Evolutionary conservation across 2,329 filamentous ascomycete species (phyloP), one percentile per base, ranked within the genome.

Genomic region (Graphilbum fragrans): DNA sequence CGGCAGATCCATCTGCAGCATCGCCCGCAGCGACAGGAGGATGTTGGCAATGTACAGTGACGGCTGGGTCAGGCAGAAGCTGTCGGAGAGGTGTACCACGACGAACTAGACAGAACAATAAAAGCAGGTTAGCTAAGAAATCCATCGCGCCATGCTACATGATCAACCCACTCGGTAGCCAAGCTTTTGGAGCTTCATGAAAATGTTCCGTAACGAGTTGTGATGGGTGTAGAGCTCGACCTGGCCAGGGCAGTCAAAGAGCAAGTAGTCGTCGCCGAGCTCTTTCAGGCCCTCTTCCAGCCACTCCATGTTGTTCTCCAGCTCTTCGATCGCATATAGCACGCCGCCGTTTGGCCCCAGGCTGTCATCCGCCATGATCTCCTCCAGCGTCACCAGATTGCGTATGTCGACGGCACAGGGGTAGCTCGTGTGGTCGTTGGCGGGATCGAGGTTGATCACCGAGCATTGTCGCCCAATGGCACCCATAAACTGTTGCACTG

Each of bases 171-270:
- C 90, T 70, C 92, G 79, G 60, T 93, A 96, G 45, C 85, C 87
- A 52, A 90, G 61, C 66, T 94, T 95, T 63, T 94, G 84, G 44
- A 98, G 71, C 58, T 76, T 80, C 56, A 87, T 83, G 61, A 98
- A 88, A 48, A 98, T 88, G 55, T 93, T 93, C 44, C 92, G 78
- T 50, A 98, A 65, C 14, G 87, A 93, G 43, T 80, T 80, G 63
- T 98, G 92, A 57, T 96, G 92, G 36, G 90, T 96, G 56, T 95
- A 96, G 6, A 98, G 73, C 63, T 98, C 92, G 38, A 96, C 90
- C 59, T 98, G 92, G 1, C 92, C 92, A 0, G 92, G 92, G 50
- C 92, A 96, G 64, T 98, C 92, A 49, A 98, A 95, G 11, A 98
- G 63, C 43, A 98, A 65, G 55, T 96, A 98, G 52, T 96, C 88